Evolutionary conservation across 176 grass and related monocot genomes (phyloP).

Genomic region (Stipa capillata): DNA sequence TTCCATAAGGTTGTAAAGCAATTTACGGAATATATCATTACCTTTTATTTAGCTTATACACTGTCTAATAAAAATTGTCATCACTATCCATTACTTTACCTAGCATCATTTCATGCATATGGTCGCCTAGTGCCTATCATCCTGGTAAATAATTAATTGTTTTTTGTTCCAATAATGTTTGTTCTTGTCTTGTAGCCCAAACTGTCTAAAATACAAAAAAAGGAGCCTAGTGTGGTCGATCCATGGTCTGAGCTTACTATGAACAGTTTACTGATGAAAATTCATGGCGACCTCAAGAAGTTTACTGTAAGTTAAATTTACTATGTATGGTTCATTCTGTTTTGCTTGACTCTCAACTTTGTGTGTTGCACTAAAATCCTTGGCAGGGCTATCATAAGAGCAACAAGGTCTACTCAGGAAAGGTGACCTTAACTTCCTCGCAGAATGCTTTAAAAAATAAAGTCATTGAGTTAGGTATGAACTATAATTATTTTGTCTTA

Average conservation of each 20-base stretch:
- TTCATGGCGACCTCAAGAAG: conserved; percentile 49
- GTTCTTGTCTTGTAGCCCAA: conserved; percentile 33
- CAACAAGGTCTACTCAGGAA: conserved; percentile 72
- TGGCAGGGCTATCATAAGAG: conserved; percentile 79
- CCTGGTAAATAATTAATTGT: neutral
- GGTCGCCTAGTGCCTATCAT: neutral
- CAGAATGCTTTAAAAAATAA: conserved; percentile 68
- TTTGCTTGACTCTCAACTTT: neutral
- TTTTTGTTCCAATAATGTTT: neutral
- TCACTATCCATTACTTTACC: neutral
- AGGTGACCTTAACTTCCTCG: conserved; percentile 62
- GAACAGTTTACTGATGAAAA: conserved; percentile 43
- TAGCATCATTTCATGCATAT: conserved; percentile 8
- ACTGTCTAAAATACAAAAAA: conserved; percentile 29
- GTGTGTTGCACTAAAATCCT: conserved; percentile 1
- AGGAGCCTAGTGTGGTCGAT: conserved; percentile 38
- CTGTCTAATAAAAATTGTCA: neutral
- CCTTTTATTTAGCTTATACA: neutral
- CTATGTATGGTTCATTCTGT: neutral
- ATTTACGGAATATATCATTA: neutral
- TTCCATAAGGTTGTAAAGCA: neutral
- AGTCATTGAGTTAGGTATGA: conserved; percentile 73
- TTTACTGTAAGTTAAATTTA: conserved; percentile 47
- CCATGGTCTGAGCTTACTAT: conserved; percentile 67
- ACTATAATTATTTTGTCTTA: conserved; percentile 15